Conservation (phyloP, 1,139 yeast genomes). For the Geotrichum restrictum region DNA sequence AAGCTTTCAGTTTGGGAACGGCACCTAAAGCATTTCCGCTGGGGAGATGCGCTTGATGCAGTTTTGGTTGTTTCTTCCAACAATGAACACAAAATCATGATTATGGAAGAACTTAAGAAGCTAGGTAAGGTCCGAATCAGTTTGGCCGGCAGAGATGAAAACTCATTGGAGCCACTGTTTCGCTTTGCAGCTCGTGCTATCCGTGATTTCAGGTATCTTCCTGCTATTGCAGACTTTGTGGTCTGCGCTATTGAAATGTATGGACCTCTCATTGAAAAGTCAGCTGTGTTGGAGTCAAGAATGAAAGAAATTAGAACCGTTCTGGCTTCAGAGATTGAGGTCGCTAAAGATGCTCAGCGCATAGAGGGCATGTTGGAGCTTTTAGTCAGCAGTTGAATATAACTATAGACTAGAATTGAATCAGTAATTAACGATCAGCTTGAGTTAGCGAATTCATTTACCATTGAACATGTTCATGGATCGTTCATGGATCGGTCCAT, state of each 20-base stretch:
- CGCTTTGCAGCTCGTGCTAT: constrained; percentile 74
- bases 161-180: constrained; percentile 74
- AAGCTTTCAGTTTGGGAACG: constrained; percentile 77
- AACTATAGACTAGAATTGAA: neutral
- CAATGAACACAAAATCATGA: constrained; percentile 72
- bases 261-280: constrained; percentile 63
- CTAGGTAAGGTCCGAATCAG: constrained; percentile 84
- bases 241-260: constrained; percentile 79
- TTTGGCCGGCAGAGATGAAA: constrained; percentile 77
- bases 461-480: neutral
- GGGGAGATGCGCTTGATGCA: constrained; percentile 88
- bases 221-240: constrained; percentile 75
- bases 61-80: constrained; percentile 67
- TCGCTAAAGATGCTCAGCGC: constrained; percentile 82
- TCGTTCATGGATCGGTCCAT: neutral
- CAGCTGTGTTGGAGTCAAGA: constrained; percentile 76
- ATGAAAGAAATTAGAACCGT: constrained; percentile 53
- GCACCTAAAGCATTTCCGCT: constrained; percentile 78
- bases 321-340: constrained; percentile 63
- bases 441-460: neutral
- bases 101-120: constrained; percentile 75
- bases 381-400: constrained; percentile 40
- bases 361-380: constrained; percentile 92
- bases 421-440: neutral
- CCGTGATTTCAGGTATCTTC: constrained; percentile 75